phyloP scores from a whole-genome alignment of 2,329 filamentous ascomycete genomes.

The Fusarium kyushuense region DNA sequence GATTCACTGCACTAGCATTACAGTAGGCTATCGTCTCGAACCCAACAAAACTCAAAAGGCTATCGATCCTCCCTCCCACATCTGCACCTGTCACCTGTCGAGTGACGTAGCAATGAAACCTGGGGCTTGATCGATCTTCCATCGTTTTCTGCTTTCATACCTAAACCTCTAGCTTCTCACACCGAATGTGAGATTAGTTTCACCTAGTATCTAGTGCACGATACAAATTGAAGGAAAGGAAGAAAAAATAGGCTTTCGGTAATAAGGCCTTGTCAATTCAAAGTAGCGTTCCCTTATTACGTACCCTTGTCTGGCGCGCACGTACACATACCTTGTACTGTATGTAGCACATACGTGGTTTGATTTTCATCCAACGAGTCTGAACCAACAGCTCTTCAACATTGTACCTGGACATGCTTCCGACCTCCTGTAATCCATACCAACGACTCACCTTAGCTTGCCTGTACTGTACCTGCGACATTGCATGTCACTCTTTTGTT shows the following conservation, averaged over 20 bases:
- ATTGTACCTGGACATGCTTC: not conserved
- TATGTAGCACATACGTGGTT: conserved; percentile 6
- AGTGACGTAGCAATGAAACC: conserved; percentile 19
- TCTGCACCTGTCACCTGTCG: not conserved
- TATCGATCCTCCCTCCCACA: not conserved
- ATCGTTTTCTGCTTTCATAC: conserved; percentile 10
- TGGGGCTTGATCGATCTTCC: conserved; percentile 18
- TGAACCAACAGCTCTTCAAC: not conserved
- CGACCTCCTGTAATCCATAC: not conserved
- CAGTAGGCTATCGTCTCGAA: conserved; percentile 1
- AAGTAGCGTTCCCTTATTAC: not conserved
- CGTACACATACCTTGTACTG: conserved; percentile 1
- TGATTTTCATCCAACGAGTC: conserved; percentile 27
- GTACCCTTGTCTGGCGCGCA: conserved; percentile 9
- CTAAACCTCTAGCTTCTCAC: not conserved
- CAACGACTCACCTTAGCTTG: not conserved
- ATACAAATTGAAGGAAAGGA: not conserved
- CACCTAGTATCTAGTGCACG: not conserved
- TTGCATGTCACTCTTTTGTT: not conserved
- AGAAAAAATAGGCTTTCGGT: not conserved
- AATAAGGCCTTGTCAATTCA: not conserved
- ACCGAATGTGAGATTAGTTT: not conserved
- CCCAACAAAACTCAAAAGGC: conserved; percentile 4
- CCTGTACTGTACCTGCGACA: not conserved
- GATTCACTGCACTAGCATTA: not conserved